These are phyloP conservation scores for Moricandia arvensis DNA, from an alignment of 345 rosid species.

Conservation along the genomic window DNA sequence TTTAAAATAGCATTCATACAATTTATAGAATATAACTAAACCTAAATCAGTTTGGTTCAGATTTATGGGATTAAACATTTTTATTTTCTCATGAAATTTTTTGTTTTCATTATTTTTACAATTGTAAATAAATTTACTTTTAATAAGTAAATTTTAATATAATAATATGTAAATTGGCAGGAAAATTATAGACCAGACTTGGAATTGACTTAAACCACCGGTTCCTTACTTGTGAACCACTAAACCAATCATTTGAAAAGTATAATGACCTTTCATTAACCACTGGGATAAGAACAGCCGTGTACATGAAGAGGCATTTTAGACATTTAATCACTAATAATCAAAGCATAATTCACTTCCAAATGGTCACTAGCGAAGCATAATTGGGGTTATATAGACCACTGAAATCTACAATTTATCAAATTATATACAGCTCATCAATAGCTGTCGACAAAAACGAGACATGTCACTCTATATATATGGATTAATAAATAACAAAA, in stretches of 20 bases:
- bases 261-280: constrained; percentile 29
- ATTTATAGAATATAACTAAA: no score
- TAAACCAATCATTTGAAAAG: constrained; percentile 21
- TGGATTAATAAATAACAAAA: constrained; percentile 5
- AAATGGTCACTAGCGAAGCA: no score
- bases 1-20: no score
- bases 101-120: no score
- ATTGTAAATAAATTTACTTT: no score
- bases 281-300: constrained; percentile 18
- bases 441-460: constrained; percentile 29
- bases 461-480: constrained; percentile 24
- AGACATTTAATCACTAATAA: background rate
- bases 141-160: no score
- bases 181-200: background rate
- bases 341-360: no score
- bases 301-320: constrained; percentile 31
- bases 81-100: no score
- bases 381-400: constrained; percentile 5
- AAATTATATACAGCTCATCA: constrained; percentile 21
- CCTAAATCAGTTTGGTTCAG: no score
- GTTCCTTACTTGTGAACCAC: no score
- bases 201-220: constrained; percentile 8
- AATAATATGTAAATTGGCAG: background rate
- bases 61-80: no score
- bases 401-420: background rate